A percentile compares a stretch with the other conserved stretches of the same genome.
Evolutionary conservation across 108 stramenopile species (phyloP).

Genomic region (Cyclostephanos tholiformis): DNA sequence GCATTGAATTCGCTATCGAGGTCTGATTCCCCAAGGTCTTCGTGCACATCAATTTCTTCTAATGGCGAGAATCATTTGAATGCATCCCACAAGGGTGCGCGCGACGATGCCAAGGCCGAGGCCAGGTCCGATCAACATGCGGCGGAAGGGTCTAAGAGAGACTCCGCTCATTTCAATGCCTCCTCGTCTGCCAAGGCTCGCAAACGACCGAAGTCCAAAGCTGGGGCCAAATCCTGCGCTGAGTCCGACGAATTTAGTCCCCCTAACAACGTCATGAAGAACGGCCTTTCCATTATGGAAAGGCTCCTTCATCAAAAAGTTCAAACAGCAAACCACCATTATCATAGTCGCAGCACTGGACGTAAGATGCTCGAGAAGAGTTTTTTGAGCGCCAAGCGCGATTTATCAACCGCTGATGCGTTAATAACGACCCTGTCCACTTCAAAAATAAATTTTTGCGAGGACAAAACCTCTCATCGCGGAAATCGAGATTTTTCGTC

Average conservation of each 20-base stretch:
- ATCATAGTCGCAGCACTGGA: slow-evolving; percentile 40
- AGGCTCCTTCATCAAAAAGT: slow-evolving; percentile 44
- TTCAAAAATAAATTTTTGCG: not conserved
- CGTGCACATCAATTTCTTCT: slow-evolving; percentile 28
- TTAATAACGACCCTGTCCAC: not conserved
- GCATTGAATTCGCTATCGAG: slow-evolving; percentile 17
- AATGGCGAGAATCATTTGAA: slow-evolving; percentile 19
- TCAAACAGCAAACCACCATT: slow-evolving; percentile 39
- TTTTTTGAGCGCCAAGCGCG: slow-evolving; percentile 37
- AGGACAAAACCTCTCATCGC: not conserved
- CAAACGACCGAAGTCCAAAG: slow-evolving; percentile 15
- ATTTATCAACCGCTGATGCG: slow-evolving; percentile 22
- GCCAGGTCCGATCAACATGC: not conserved
- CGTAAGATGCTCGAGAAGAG: slow-evolving; percentile 46
- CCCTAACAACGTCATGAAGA: slow-evolving; percentile 24
- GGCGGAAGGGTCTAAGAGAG: slow-evolving; percentile 15
- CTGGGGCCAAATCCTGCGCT: not conserved
- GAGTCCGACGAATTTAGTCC: slow-evolving; percentile 15
- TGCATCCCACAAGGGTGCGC: not conserved
- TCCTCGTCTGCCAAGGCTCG: slow-evolving; percentile 3
- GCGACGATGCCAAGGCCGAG: not conserved
- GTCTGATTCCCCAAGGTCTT: slow-evolving; percentile 35
- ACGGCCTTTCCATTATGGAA: slow-evolving; percentile 39
- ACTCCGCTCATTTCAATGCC: slow-evolving; percentile 13
- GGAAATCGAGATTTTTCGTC: slow-evolving; percentile 4